Base-by-base conservation (phyloP, 331 rosid genomes). In the Malus hybrid region DNA sequence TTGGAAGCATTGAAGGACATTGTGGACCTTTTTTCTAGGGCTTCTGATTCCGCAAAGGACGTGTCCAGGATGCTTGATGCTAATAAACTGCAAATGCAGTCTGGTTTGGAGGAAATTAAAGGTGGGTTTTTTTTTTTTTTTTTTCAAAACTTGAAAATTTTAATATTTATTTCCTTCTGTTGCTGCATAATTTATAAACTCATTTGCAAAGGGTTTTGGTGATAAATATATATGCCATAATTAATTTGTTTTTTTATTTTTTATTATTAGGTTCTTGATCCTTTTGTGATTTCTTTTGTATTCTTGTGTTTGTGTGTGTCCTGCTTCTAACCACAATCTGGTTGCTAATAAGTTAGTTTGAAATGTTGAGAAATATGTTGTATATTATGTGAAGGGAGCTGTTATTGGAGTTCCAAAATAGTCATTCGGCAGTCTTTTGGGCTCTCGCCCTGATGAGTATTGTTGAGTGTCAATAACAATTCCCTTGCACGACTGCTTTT, bases 21-120 rank as follows among this genome's bases (percentile, higher is more conserved):
- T 78, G 96, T 85, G 68, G 98, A 92, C 65, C 83, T 87, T 82
- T 89, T 95, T 61, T 32, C 83, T 3, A 87, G 88, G 86, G 98
- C 97, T 78, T 86, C 80, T 75, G 90, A 92, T 69, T 92, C 98
- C 75, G 96, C 97, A 44, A 83, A 86, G 80, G 90, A 82, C 70
- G 91, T 95, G 7, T 88, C 96, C 29, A 92, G 86, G 82, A 92
- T 95, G 99, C 84, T 95, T 28, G 99, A 92, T 83, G 98, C 96
- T 85, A 90, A 90, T 80, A 89, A 82, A 73, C 76, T 89, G 33
- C 97, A 87, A 59, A 83, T 92, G 75, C 99, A 87, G 76, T 86
- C 97, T 81, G 85, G 88, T 83, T 84, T 95, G 84, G 97, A 92
- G 73, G 93, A 90, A 83, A 87, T 89, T 5, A 90, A 92, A 92